Evolutionary conservation across 345 rosid genomes (phyloP).

Genomic region (Gossypium sturtianum): DNA sequence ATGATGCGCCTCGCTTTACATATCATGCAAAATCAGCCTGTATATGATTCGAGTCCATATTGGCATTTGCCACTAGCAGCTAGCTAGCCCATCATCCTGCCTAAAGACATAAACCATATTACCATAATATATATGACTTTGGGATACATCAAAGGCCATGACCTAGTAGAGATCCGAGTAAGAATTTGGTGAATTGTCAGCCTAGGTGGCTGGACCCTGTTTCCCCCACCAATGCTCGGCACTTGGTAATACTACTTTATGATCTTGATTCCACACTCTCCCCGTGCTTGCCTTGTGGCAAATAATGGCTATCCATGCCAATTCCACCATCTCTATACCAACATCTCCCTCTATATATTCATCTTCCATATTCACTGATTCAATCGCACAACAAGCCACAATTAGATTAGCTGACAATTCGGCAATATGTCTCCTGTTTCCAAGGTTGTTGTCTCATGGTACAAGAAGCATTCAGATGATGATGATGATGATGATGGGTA

Average conservation of each 20-base stretch:
- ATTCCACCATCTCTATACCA: neutral
- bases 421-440: conserved; percentile 6
- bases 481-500: conserved; percentile 4
- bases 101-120: neutral
- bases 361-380: neutral
- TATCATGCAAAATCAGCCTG: neutral
- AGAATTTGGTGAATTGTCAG: neutral
- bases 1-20: neutral
- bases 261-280: conserved; percentile 9
- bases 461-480: conserved; percentile 7
- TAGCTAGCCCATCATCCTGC: neutral
- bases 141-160: neutral
- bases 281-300: conserved; percentile 8
- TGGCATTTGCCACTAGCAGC: neutral
- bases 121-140: neutral
- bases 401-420: neutral
- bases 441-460: conserved; percentile 13
- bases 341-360: neutral
- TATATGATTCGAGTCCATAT: neutral
- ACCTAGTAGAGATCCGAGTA: neutral
- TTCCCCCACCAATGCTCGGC: neutral
- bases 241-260: neutral
- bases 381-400: neutral
- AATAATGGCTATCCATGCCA: neutral
- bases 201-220: neutral